Percentiles rank a stretch among this genome's conserved stretches.
These are phyloP conservation scores for Gelatoporia subvermispora DNA, from an alignment of 768 basidiomycete genomes.

Conservation along the genomic window DNA sequence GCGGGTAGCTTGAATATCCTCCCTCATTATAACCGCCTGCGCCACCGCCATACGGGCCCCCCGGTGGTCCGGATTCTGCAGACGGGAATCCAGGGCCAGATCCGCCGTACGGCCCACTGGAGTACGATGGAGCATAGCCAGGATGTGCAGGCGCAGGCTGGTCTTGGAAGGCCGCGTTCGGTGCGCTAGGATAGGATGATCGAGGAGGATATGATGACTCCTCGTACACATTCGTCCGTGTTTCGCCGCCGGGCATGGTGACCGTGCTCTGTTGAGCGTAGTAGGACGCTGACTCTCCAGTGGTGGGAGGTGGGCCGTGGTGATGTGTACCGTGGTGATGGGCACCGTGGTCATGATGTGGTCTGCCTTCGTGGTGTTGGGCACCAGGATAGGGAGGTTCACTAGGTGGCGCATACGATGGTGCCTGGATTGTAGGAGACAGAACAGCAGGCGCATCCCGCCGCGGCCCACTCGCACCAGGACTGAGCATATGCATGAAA, in stretches of 20 bases:
- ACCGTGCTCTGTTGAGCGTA: constrained; percentile 2
- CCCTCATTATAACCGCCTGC: background rate
- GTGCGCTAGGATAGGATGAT: background rate
- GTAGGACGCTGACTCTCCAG: constrained; percentile 9
- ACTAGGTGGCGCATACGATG: background rate
- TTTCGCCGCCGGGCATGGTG: constrained; percentile 1
- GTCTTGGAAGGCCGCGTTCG: background rate
- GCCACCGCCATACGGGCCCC: background rate
- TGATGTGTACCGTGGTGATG: background rate
- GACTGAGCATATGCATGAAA: constrained; percentile 9
- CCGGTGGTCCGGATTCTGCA: background rate
- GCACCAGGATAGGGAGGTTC: background rate
- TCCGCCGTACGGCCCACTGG: background rate
- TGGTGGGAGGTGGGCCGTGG: background rate
- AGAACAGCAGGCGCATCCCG: constrained; percentile 1
- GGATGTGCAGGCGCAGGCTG: background rate
- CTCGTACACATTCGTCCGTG: background rate
- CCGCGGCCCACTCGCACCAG: background rate
- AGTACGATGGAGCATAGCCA: background rate
- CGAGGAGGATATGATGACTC: background rate
- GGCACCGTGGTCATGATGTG: background rate
- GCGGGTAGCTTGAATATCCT: background rate
- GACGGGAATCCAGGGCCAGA: background rate
- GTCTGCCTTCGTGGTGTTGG: background rate
- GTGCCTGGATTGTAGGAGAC: background rate